Evolutionary conservation across 306 rosid species (phyloP).

Genomic region (Begonia masoniana): DNA sequence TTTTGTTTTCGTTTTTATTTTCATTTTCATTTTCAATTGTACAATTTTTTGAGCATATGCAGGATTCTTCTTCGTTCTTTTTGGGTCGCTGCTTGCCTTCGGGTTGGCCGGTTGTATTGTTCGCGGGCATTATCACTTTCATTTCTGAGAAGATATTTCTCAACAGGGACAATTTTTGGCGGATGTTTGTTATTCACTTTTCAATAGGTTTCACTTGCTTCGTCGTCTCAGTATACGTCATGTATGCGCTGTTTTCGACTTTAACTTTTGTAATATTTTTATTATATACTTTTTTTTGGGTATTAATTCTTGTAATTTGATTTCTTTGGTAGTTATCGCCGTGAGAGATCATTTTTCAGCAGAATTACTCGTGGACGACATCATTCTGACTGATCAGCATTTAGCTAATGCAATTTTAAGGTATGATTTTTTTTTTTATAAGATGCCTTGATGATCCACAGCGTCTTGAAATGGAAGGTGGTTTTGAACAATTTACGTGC

Average conservation of each 20-base stretch:
- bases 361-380: constrained; percentile 48
- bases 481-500: no score
- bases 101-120: constrained; percentile 55
- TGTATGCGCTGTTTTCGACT: constrained; percentile 24
- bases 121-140: constrained; percentile 51
- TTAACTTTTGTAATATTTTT: no score
- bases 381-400: constrained; percentile 45
- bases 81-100: constrained; percentile 71
- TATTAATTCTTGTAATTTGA: neutral
- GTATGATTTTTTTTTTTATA: neutral
- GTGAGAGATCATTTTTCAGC: constrained; percentile 61
- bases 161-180: constrained; percentile 61
- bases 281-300: neutral
- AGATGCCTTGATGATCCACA: no score
- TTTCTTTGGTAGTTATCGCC: constrained; percentile 32
- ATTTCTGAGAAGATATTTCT: constrained; percentile 69
- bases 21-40: neutral
- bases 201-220: constrained; percentile 66
- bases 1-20: no score
- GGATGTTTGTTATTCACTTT: constrained; percentile 51
- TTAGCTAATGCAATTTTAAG: neutral
- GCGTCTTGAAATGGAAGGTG: no score
- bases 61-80: constrained; percentile 66
- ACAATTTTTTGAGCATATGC: constrained; percentile 10
- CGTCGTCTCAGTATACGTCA: constrained; percentile 48